These are phyloP conservation scores for Hansenula sp. DNA, from an alignment of 1,139 yeast species.

Conservation along the genomic window DNA sequence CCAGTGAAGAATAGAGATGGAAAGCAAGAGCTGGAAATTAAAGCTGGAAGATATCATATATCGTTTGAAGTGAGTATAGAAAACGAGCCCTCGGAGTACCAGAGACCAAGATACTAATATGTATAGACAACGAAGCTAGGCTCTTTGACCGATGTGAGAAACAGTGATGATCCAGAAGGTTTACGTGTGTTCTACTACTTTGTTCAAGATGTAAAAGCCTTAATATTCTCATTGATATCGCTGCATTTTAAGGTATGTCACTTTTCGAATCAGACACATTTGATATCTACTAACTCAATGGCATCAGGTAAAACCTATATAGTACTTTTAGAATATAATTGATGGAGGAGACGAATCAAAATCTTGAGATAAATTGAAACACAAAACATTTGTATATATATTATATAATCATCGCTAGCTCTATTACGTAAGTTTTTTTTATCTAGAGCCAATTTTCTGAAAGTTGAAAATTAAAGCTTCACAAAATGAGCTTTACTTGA, in stretches of 20 bases:
- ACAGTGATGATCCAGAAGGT: slow-evolving; percentile 40
- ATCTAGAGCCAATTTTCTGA: too few species aligned
- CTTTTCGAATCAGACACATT: neutral
- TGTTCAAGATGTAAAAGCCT: slow-evolving; percentile 40
- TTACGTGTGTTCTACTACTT: slow-evolving; percentile 40
- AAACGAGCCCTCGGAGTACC: too few species aligned
- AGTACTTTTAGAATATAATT: neutral
- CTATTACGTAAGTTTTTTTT: too few species aligned
- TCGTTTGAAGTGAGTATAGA: slow-evolving; percentile 29
- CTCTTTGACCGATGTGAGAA: slow-evolving; percentile 35
- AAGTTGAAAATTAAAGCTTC: too few species aligned
- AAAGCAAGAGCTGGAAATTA: slow-evolving; percentile 39
- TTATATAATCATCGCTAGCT: too few species aligned
- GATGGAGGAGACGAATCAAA: too few species aligned
- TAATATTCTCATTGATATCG: slow-evolving; percentile 38
- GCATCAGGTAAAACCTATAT: slow-evolving; percentile 1
- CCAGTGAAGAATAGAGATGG: slow-evolving; percentile 39
- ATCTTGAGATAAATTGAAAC: too few species aligned
- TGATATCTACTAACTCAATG: neutral
- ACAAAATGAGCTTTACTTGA: too few species aligned
- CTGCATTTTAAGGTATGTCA: slow-evolving; percentile 37
- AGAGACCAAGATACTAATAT: slow-evolving; percentile 1
- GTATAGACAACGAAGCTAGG: slow-evolving; percentile 34
- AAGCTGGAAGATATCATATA: slow-evolving; percentile 33
- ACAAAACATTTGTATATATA: too few species aligned